Evolutionary conservation across 768 basidiomycete species (phyloP).

Genomic region (Paxillus involutus): DNA sequence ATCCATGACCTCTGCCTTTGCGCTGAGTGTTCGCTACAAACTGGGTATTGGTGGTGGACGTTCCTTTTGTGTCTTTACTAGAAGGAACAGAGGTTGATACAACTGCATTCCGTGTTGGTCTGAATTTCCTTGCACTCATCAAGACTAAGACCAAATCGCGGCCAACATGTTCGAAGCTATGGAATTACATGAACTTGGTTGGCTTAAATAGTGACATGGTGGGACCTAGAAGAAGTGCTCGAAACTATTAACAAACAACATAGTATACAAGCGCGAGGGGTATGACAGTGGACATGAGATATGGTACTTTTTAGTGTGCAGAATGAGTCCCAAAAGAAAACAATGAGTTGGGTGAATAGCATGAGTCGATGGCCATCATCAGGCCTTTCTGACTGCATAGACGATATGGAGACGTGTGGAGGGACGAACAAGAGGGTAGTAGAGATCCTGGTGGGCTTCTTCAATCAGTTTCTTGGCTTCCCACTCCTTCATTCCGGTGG

Average conservation of each 20-base stretch:
- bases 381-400: constrained; percentile 43
- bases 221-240: constrained; percentile 57
- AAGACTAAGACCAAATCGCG: background rate
- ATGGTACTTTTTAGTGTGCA: constrained; percentile 27
- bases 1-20: constrained; percentile 38
- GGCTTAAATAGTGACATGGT: constrained; percentile 1
- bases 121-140: background rate
- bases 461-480: constrained; percentile 56
- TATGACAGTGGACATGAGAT: constrained; percentile 17
- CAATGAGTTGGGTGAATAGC: background rate
- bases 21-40: constrained; percentile 34
- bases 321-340: constrained; percentile 19
- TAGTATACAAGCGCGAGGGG: constrained; percentile 17
- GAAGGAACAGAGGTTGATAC: constrained; percentile 60
- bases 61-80: constrained; percentile 49
- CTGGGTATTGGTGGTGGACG: constrained; percentile 52
- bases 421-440: constrained; percentile 52
- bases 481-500: constrained; percentile 50
- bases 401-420: constrained; percentile 59
- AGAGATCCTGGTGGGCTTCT: constrained; percentile 65
- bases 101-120: constrained; percentile 45
- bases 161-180: background rate
- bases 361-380: constrained; percentile 2
- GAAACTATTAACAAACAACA: constrained; percentile 82
- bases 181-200: constrained; percentile 4